Conservation (phyloP, 768 basidiomycete genomes). For the Rhodotorula paludigena region DNA sequence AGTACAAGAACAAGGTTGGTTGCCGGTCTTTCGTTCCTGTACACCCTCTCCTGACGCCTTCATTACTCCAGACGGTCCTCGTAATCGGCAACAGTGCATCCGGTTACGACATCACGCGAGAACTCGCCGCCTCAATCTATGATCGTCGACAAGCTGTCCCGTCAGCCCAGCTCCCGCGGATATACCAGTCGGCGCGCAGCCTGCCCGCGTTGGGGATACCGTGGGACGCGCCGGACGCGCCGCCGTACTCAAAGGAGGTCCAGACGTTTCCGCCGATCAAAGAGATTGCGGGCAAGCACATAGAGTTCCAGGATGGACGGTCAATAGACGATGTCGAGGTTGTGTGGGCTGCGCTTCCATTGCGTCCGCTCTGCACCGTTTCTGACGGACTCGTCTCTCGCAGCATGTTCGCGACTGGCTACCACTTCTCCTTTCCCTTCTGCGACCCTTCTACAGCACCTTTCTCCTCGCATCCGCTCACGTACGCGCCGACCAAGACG, state of each 20-base stretch:
- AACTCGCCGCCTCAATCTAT: conserved; percentile 35
- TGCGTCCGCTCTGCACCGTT: neutral
- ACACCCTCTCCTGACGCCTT: neutral
- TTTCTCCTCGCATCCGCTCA: conserved; percentile 39
- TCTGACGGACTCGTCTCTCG: neutral
- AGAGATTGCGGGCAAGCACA: conserved; percentile 10
- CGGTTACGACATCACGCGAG: conserved; percentile 48
- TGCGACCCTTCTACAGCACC: conserved; percentile 43
- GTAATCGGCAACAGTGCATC: conserved; percentile 49
- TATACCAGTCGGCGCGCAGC: conserved; percentile 38
- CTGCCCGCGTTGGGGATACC: conserved; percentile 31
- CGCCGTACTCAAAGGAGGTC: conserved; percentile 46
- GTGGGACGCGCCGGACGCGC: conserved; percentile 38
- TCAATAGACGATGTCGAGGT: conserved; percentile 43
- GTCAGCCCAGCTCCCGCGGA: neutral
- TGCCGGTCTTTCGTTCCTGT: no score
- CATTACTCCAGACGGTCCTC: conserved; percentile 43
- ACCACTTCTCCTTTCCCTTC: conserved; percentile 48
- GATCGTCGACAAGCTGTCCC: neutral
- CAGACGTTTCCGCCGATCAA: conserved; percentile 20
- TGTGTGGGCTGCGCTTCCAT: conserved; percentile 27
- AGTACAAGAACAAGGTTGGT: conserved; percentile 42
- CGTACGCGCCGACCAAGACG: conserved; percentile 9
- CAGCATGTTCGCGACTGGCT: conserved; percentile 50
- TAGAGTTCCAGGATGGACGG: conserved; percentile 44